These are phyloP conservation scores for Uronychia binucleata DNA, from an alignment of 73 alveolate species.

Conservation along the genomic window DNA sequence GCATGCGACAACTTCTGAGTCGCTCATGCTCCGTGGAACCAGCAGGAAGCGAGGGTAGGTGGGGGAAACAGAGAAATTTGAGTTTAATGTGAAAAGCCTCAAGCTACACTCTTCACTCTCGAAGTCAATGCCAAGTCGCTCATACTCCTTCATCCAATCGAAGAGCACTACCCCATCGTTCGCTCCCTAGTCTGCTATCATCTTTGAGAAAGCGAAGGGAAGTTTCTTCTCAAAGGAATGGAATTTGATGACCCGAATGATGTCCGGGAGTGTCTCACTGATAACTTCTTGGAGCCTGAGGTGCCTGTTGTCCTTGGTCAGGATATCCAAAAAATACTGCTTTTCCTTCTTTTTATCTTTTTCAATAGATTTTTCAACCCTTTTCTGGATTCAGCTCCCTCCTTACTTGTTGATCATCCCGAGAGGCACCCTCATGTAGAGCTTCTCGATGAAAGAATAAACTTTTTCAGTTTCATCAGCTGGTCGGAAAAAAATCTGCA, in stretches of 20 bases:
- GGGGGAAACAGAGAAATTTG: slow-evolving; percentile 62
- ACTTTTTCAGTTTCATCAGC: background rate
- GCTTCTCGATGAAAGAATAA: background rate
- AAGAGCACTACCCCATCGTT: too few species aligned
- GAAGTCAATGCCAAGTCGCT: slow-evolving; percentile 16
- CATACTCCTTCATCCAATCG: slow-evolving; percentile 55
- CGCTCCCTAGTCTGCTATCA: too few species aligned
- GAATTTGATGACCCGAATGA: background rate
- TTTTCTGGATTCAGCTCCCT: background rate
- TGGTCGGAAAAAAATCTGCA: background rate
- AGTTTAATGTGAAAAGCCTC: slow-evolving; percentile 15
- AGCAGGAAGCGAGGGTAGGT: slow-evolving; percentile 81
- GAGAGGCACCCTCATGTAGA: background rate
- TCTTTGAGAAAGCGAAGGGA: background rate
- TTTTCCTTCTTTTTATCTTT: background rate
- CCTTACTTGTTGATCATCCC: background rate
- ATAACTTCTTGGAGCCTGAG: background rate
- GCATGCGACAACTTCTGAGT: slow-evolving; percentile 55
- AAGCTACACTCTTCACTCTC: background rate
- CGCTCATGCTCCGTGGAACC: slow-evolving; percentile 68
- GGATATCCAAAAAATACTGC: background rate
- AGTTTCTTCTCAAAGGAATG: background rate
- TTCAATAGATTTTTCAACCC: background rate
- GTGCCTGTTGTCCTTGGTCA: background rate
- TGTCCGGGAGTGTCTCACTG: background rate